A percentile compares a stretch with the other conserved stretches of the same genome.
phyloP scores from a whole-genome alignment of 768 basidiomycete genomes.

The Tricholoma bakamatsutake region DNA sequence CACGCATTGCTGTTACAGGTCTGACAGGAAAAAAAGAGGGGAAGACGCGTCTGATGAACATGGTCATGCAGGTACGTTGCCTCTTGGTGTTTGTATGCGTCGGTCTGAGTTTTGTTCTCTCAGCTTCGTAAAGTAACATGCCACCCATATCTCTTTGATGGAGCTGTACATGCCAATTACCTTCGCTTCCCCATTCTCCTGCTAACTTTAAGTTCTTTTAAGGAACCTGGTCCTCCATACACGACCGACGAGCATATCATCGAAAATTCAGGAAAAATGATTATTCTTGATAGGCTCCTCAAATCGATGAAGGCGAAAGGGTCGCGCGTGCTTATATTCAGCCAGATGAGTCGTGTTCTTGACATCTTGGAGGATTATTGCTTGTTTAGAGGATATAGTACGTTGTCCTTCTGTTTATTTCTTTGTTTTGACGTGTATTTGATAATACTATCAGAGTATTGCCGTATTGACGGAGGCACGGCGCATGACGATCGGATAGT shows the following conservation, averaged over 20 bases:
- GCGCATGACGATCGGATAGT: conserved; percentile 94
- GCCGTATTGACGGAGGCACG: conserved; percentile 93
- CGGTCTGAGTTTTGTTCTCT: background rate
- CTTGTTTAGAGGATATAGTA: conserved; percentile 84
- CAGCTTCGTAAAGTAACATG: conserved; percentile 83
- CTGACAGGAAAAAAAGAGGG: conserved; percentile 97
- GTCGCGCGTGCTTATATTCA: conserved; percentile 95
- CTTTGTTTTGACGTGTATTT: conserved; percentile 1
- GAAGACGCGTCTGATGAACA: conserved; percentile 95
- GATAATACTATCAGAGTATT: conserved; percentile 60
- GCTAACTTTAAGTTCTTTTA: background rate
- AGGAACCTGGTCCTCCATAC: conserved; percentile 98
- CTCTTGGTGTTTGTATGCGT: background rate
- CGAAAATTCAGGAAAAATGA: conserved; percentile 94
- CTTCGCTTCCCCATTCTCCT: background rate
- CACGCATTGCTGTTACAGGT: conserved; percentile 33
- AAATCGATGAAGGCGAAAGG: conserved; percentile 84
- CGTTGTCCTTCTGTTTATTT: conserved; percentile 22
- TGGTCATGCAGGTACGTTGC: conserved; percentile 89
- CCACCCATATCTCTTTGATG: conserved; percentile 90
- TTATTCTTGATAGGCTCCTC: conserved; percentile 92
- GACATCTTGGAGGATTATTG: conserved; percentile 98
- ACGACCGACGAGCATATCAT: conserved; percentile 97
- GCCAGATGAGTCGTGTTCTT: conserved; percentile 98
- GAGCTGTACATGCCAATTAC: conserved; percentile 49